phyloP scores from a whole-genome alignment of 176 grass and related monocot genomes.

The Musa troglodytarum region DNA sequence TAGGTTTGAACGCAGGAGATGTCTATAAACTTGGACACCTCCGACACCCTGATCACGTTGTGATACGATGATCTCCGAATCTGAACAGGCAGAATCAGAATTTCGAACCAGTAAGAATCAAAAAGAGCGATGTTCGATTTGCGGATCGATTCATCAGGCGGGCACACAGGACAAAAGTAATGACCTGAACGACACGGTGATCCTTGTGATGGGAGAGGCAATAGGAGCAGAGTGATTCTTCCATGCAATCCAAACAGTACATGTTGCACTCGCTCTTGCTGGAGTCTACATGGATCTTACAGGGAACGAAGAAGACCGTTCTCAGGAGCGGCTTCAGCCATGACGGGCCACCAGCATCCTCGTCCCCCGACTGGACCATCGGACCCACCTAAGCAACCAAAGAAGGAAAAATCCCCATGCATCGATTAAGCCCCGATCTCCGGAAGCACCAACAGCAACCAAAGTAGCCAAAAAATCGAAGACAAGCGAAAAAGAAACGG shows the following conservation, averaged over 20 bases:
- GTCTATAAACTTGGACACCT: conserved; percentile 39
- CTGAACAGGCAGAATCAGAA: conserved; percentile 1
- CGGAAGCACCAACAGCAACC: no score
- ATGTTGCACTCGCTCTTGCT: conserved; percentile 47
- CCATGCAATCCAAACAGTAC: conserved; percentile 39
- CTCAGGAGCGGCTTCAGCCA: conserved; percentile 38
- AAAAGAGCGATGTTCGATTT: not conserved
- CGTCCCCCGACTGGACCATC: conserved; percentile 14
- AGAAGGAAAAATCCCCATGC: no score
- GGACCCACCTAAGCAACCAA: conserved; percentile 25
- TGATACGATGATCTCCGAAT: conserved; percentile 42
- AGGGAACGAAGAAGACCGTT: conserved; percentile 29
- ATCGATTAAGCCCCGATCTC: no score
- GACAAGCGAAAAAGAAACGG: no score
- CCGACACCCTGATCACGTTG: conserved; percentile 40
- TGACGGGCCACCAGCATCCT: conserved; percentile 25
- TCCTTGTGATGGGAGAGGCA: conserved; percentile 28
- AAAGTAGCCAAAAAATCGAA: no score
- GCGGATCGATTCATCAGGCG: not conserved
- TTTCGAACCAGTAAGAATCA: not conserved
- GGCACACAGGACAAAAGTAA: not conserved
- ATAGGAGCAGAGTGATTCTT: conserved; percentile 25
- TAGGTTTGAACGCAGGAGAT: conserved; percentile 40
- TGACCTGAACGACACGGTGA: conserved; percentile 31
- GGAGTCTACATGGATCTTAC: conserved; percentile 22